Conservation (phyloP, 345 rosid species). For the Cardamine chenopodiifolia region DNA sequence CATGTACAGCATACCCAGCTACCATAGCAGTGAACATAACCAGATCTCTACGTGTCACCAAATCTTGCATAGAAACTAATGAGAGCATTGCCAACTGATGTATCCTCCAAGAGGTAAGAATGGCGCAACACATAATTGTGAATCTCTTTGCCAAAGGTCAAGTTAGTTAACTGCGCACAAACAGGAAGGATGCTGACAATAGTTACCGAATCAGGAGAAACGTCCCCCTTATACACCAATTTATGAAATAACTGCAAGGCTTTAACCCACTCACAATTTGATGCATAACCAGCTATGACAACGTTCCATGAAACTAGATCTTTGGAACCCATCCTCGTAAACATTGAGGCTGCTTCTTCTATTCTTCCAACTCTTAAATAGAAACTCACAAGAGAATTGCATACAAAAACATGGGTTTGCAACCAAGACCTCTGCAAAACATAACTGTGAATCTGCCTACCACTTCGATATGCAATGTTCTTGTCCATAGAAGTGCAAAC, state of each 20-base stretch:
- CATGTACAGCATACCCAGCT: constrained; percentile 82
- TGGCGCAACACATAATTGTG: constrained; percentile 35
- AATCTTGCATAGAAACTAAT: constrained; percentile 71
- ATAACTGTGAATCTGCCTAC: constrained; percentile 71
- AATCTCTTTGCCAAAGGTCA: constrained; percentile 54
- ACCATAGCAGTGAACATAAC: constrained; percentile 77
- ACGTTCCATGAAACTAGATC: constrained; percentile 93
- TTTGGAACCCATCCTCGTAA: constrained; percentile 58
- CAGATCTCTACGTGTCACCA: constrained; percentile 62
- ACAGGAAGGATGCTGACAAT: constrained; percentile 67
- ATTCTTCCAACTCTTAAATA: constrained; percentile 63
- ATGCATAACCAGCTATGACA: constrained; percentile 69
- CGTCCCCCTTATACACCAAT: constrained; percentile 45
- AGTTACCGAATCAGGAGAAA: constrained; percentile 67
- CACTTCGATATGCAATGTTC: constrained; percentile 47
- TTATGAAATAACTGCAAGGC: constrained; percentile 61
- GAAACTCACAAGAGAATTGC: constrained; percentile 76
- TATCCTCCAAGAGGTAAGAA: constrained; percentile 39
- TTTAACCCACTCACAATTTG: constrained; percentile 60
- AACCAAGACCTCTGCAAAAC: constrained; percentile 57
- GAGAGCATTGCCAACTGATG: constrained; percentile 47
- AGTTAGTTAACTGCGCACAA: constrained; percentile 56
- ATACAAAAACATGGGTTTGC: constrained; percentile 53
- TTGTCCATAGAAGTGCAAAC: constrained; percentile 57
- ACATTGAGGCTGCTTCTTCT: constrained; percentile 62